Percentiles rank a stretch among this genome's conserved stretches.
Evolutionary conservation across 192 early-diverging fungal species (phyloP).

Genomic region (Backusella tuberculispora): DNA sequence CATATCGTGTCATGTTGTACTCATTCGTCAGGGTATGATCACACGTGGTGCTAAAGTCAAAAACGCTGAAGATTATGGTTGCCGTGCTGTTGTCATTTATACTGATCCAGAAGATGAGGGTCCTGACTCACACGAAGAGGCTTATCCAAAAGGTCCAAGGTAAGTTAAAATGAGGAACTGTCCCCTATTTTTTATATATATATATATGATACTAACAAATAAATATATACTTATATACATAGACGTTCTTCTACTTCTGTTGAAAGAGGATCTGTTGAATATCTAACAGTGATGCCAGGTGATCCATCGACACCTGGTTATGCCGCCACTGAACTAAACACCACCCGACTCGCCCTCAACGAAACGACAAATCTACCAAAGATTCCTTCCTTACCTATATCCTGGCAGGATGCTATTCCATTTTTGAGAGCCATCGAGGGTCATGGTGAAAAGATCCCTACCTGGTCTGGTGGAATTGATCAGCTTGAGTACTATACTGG

Average conservation of each 20-base stretch:
- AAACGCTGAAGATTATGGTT: conserved; percentile 55
- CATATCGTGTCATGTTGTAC: conserved; percentile 52
- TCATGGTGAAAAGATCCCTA: conserved; percentile 41
- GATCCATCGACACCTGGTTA: conserved; percentile 68
- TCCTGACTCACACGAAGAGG: conserved; percentile 35
- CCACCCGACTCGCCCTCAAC: conserved; percentile 43
- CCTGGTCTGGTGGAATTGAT: conserved; percentile 58
- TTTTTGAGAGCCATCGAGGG: conserved; percentile 56
- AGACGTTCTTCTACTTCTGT: conserved; percentile 54
- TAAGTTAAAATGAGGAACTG: neutral
- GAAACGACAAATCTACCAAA: conserved; percentile 50
- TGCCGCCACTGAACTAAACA: conserved; percentile 42
- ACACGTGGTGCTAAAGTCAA: conserved; percentile 59
- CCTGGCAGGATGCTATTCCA: conserved; percentile 61
- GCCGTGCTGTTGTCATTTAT: conserved; percentile 62
- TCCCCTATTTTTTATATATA: neutral
- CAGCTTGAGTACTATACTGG: conserved; percentile 60
- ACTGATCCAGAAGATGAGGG: conserved; percentile 69
- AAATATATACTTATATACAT: neutral
- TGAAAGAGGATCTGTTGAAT: conserved; percentile 59
- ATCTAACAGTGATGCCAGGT: conserved; percentile 50
- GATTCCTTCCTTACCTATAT: conserved; percentile 68
- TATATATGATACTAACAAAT: neutral
- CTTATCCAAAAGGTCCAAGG: conserved; percentile 65
- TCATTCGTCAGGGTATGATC: conserved; percentile 59